phyloP scores from a whole-genome alignment of 108 stramenopile genomes.

The Pseudonitzschia multiseries region DNA sequence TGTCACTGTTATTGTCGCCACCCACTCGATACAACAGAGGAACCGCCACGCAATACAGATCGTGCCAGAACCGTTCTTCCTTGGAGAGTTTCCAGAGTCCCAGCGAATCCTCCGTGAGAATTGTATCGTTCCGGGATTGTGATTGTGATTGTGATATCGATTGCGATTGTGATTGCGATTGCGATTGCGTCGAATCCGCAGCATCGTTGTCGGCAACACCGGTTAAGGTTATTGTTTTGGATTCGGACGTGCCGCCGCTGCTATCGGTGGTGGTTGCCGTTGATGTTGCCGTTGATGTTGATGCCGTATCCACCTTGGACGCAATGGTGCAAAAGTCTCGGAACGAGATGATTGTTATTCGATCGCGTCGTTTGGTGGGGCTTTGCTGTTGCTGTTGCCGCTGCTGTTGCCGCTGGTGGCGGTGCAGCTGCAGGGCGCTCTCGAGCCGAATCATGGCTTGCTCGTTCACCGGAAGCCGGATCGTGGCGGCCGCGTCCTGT shows the following conservation, averaged over 20 bases:
- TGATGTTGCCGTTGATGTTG: too few species aligned
- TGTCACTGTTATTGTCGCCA: too few species aligned
- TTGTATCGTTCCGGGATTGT: neutral
- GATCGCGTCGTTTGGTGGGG: too few species aligned
- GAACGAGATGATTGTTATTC: conserved; percentile 21
- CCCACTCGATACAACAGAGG: conserved; percentile 11
- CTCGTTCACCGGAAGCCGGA: conserved; percentile 14
- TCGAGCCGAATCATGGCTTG: conserved; percentile 22
- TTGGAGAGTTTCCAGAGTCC: neutral
- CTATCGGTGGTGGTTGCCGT: too few species aligned
- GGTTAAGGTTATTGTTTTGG: too few species aligned
- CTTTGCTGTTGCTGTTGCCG: too few species aligned
- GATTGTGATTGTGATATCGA: neutral
- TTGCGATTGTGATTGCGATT: too few species aligned
- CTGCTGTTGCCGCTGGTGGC: conserved; percentile 16
- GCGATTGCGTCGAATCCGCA: neutral
- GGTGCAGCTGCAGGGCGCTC: conserved; percentile 19
- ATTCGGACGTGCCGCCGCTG: too few species aligned
- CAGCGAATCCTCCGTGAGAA: neutral
- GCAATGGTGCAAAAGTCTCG: conserved; percentile 15
- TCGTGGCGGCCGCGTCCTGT: neutral
- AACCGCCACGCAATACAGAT: conserved; percentile 23
- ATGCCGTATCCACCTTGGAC: conserved; percentile 9
- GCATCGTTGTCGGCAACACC: neutral
- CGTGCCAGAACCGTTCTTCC: conserved; percentile 34